phyloP scores from a whole-genome alignment of 805 yeast genomes.

The Metschnikowia lunata region DNA sequence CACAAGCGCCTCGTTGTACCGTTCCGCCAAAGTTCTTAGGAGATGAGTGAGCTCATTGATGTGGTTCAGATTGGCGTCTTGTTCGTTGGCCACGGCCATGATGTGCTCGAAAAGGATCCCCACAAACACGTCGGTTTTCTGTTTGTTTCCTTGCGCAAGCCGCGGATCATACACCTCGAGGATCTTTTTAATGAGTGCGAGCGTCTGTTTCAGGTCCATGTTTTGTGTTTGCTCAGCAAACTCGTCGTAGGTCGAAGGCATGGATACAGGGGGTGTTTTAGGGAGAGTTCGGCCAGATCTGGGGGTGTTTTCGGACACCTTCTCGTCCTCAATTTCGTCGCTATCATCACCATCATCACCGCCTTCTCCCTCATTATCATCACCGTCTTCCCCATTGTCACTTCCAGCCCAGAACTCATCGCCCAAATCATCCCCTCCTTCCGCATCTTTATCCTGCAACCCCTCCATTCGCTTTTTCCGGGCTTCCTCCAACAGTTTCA shows the following conservation, averaged over 20 bases:
- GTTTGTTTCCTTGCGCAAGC: conserved; percentile 77
- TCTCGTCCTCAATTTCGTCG: neutral
- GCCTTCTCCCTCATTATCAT: conserved; percentile 47
- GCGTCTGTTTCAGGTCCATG: conserved; percentile 39
- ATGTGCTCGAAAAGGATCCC: conserved; percentile 61
- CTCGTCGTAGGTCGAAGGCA: conserved; percentile 31
- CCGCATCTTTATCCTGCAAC: conserved; percentile 39
- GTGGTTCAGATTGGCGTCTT: conserved; percentile 22
- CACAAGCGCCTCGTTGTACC: conserved; percentile 61
- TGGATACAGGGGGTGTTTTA: conserved; percentile 17
- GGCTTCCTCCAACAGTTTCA: conserved; percentile 60
- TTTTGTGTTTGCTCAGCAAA: conserved; percentile 28
- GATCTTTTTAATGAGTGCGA: conserved; percentile 49
- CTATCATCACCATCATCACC: conserved; percentile 51
- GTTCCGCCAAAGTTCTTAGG: conserved; percentile 57
- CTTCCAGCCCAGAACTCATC: conserved; percentile 60
- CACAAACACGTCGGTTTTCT: conserved; percentile 59
- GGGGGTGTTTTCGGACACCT: neutral
- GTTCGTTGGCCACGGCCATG: conserved; percentile 36
- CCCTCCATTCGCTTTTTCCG: conserved; percentile 75
- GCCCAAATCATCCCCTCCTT: conserved; percentile 65
- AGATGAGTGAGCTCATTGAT: conserved; percentile 41
- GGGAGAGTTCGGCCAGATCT: conserved; percentile 15
- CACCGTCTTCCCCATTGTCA: conserved; percentile 38
- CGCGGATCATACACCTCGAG: conserved; percentile 67